These are phyloP conservation scores for Linderniella brevidens DNA, from an alignment of 257 asterid species.

Conservation along the genomic window DNA sequence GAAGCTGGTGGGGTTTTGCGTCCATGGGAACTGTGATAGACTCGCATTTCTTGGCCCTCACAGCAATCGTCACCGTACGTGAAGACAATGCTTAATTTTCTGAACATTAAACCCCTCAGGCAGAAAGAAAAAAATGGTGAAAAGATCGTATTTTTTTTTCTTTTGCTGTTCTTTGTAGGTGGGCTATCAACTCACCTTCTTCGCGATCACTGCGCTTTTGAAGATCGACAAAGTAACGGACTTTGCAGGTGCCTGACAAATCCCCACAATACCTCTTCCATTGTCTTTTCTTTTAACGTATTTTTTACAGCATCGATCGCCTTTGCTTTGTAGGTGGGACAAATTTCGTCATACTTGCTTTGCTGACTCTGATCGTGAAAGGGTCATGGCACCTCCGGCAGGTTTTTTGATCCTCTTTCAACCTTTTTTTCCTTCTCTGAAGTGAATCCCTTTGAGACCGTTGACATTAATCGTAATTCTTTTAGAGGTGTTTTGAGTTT, in stretches of 20 bases:
- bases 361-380: slow-evolving; percentile 64
- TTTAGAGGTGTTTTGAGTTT: background rate
- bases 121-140: too few species aligned
- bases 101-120: background rate
- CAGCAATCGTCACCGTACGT: slow-evolving; percentile 82
- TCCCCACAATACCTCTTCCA: background rate
- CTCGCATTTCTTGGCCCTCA: slow-evolving; percentile 75
- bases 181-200: slow-evolving; percentile 69
- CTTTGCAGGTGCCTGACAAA: slow-evolving; percentile 49
- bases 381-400: slow-evolving; percentile 91
- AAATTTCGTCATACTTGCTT: slow-evolving; percentile 66
- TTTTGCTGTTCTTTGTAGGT: slow-evolving; percentile 38
- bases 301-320: background rate
- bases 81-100: background rate
- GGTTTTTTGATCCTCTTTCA: slow-evolving; percentile 28
- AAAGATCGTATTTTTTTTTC: too few species aligned
- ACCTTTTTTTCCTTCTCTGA: slow-evolving; percentile 3
- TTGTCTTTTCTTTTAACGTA: background rate
- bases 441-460: background rate
- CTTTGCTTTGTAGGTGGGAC: slow-evolving; percentile 51
- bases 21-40: slow-evolving; percentile 67
- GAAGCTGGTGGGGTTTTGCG: background rate
- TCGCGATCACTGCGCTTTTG: slow-evolving; percentile 71
- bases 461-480: background rate
- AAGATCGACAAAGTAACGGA: slow-evolving; percentile 89